These are phyloP conservation scores for Telfairia occidentalis DNA, from an alignment of 331 rosid genomes.

Conservation along the genomic window DNA sequence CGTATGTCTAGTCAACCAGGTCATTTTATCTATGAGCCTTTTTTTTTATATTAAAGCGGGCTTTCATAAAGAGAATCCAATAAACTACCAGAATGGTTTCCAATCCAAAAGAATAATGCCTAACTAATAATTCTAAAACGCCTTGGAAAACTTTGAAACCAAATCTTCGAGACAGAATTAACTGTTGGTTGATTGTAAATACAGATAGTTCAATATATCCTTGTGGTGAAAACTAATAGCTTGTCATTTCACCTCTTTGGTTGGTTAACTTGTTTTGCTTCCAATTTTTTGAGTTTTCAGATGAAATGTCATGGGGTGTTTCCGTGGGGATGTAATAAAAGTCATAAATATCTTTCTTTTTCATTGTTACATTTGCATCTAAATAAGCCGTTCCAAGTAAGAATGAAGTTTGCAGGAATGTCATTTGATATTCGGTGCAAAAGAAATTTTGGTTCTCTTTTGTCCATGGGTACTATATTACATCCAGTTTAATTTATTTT, in stretches of 20 bases:
- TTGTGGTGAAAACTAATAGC: neutral
- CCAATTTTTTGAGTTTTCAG: neutral
- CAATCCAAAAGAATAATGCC: no score
- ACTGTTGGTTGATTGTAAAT: neutral
- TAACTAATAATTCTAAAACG: no score
- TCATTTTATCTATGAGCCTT: no score
- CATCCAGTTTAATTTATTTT: no score
- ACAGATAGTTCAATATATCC: neutral
- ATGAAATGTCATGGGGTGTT: neutral
- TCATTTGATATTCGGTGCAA: neutral
- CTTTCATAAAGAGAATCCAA: no score
- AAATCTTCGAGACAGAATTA: neutral
- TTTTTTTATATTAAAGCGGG: no score
- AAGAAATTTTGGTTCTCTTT: neutral
- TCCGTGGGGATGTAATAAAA: neutral
- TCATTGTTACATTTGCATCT: neutral
- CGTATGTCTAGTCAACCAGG: neutral
- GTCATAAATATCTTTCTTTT: neutral
- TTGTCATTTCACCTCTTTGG: neutral
- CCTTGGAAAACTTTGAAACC: no score
- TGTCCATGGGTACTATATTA: neutral
- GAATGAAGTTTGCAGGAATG: neutral
- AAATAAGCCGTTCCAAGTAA: neutral
- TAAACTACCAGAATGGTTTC: no score
- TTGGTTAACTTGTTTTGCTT: neutral